Conservation (phyloP, 2,329 filamentous ascomycete genomes). For the Arthrobotrys entomopaga region DNA sequence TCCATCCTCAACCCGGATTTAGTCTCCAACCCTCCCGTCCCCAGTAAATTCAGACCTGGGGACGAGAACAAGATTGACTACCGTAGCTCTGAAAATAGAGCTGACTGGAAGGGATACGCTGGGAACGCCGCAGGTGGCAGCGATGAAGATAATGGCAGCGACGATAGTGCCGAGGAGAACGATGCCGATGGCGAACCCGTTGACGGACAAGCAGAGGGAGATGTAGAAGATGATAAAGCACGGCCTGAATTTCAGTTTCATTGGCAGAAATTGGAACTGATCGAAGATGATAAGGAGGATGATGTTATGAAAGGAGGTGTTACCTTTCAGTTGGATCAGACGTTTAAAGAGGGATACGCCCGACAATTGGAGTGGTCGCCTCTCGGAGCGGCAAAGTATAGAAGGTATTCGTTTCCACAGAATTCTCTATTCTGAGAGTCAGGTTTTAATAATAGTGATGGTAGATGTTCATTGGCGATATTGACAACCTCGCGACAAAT, state of each 20-base stretch:
- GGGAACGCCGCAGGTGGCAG: conserved; percentile 18
- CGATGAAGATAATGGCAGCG: conserved; percentile 10
- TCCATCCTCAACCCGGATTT: conserved; percentile 44
- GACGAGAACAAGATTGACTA: conserved; percentile 54
- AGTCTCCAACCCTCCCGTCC: conserved; percentile 52
- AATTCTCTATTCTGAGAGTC: neutral
- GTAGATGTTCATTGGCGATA: conserved; percentile 29
- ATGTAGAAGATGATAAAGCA: conserved; percentile 50
- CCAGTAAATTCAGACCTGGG: conserved; percentile 45
- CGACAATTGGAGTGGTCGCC: conserved; percentile 53
- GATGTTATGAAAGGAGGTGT: conserved; percentile 48
- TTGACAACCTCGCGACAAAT: conserved; percentile 45
- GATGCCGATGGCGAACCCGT: neutral
- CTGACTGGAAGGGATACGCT: conserved; percentile 36
- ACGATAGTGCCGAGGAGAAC: conserved; percentile 8
- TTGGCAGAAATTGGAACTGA: conserved; percentile 45
- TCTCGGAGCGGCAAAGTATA: conserved; percentile 38
- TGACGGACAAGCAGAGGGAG: conserved; percentile 26
- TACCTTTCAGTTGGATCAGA: conserved; percentile 47
- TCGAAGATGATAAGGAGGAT: conserved; percentile 38
- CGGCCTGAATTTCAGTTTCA: conserved; percentile 53
- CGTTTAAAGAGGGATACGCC: conserved; percentile 44
- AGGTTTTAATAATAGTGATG: neutral
- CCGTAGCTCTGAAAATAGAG: conserved; percentile 37
- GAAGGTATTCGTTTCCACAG: conserved; percentile 19